Evolutionary conservation across 2,329 filamentous ascomycete species (phyloP), one percentile per base, ranked within the genome.

Genomic region (Aspergillus sp.): DNA sequence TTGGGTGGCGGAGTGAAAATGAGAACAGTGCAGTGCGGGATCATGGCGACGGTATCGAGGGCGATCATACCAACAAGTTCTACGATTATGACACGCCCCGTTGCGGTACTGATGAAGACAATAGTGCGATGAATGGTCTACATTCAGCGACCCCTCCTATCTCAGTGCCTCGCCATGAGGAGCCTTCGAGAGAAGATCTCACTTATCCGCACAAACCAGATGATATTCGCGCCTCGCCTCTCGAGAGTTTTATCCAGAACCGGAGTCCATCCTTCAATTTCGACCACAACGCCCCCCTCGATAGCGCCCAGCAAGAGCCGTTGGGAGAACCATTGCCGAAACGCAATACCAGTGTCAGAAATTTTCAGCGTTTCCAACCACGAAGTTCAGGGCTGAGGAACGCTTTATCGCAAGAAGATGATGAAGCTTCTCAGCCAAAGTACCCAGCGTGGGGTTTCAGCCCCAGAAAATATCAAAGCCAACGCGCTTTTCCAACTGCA

Each of bases 101-200:
- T 60, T 59, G 59, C 58, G 63, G 61, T 62, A 63, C 65, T 63
- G 64, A 70, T 65, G 59, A 67, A 61, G 65, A 67, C 55, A 61
- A 54, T 58, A 65, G 63, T 63, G 59, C 64, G 45, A 58, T 69
- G 54, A 67, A 54, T 53, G 64, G 66, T 52, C 57, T 69, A 45
- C 67, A 70, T 61, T 69, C 67, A 52, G 64, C 61, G 41, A 73
- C 71, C 35, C 68, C 69, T 50, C 71, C 71, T 27, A 72, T 74
- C 45, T 65, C 67, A 44, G 72, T 74, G n/a, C 72, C 72, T 41
- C 66, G 68, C 47, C 52, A 60, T 44, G 65, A 66, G 53, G 66
- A 70, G 17, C 59, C 59, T 35, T 20, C 51, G 3, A 52, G 52
- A 41, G 57, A 66, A 35, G 57, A 64, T 44, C 51, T 61, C 35